Base-by-base conservation (phyloP, 768 basidiomycete species). In the Pisolithus microcarpus region DNA sequence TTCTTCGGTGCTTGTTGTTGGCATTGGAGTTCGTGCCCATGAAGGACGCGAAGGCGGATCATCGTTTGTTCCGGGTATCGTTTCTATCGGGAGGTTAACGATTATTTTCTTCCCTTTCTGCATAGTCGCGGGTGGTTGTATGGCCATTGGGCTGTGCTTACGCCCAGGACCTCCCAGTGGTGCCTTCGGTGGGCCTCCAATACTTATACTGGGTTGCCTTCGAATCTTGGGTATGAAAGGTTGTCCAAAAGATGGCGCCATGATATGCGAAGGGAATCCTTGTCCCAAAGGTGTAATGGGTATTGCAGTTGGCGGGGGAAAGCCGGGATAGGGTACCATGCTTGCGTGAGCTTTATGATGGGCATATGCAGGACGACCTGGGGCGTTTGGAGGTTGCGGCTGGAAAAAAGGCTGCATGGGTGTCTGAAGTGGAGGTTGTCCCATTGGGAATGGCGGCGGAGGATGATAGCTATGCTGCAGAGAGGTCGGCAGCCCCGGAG, bases 121-220 rank as follows among this genome's bases (percentile, higher is more conserved):
- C 47, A 58, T 62, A 26, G 73, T 67, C 1, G 68, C 43, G 39
- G 45, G 66, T 53, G 65, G 62, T 9, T 56, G 51, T 13, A 64
- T 61, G 9, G 80, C 74, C 52, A 85, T 68, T 10, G 87, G 87
- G 64, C 82, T 86, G 46, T 82, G 74, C 68, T 87, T 91, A 42
- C 85, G 78, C 42, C 81, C 78, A 11, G 85, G 88, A 0, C 90
- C 90, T 16, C 90, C 90, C 2, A 92, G 70, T 0, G 81, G 77
- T 1, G 90, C 90, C 65, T 91, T 92, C 8, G 90, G 90, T n/a
- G 90, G 90, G 7, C 90, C 90, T 11, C 90, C 90, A 38, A 86
- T 79, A 62, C 84, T 87, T 40, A 85, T 55, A 55, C 77, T 79
- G 15, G 75, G 77, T 51, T 86, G 79, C 39, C 87, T 75, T 64